Evolutionary conservation across 768 basidiomycete genomes (phyloP), one percentile per base, ranked within the genome.

Genomic region (Termitomyces sp.): DNA sequence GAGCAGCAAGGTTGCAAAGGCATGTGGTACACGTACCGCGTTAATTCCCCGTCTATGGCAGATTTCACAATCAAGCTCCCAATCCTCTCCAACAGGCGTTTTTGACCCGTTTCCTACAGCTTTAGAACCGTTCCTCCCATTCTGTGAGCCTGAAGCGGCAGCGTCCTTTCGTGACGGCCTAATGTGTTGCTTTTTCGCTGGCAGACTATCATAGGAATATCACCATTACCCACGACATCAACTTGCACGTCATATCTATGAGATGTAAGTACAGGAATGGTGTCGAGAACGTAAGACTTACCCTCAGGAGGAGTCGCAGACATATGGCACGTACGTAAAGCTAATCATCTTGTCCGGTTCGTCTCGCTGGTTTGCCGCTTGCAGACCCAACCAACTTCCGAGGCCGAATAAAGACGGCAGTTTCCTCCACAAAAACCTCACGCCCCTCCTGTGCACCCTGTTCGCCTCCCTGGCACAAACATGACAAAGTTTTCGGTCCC

Each of bases 61-160:
- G 40, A 96, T 81, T 70, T 96, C 94, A 69, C 94, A 97, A 68
- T 92, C 88, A 24, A 97, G 75, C 59, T 92, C 87, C 94, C 94
- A 96, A 60, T 88, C 84, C 55, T 87, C 90, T 33, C 77, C 78
- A 20, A 75, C 73, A 36, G 86, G 83, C 6, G 82, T 83, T 45
- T 81, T 82, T 11, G 83, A 78, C 18, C 83, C 83, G 42, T 58
- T 68, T 36, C 61, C 66, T 40, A 28, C 38, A 38, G 46, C 50
- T 55, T n/a, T 42, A 3, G 18, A 12, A 32, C 24, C 39, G 7
- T 5, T 28, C 16, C 60, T 63, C 36, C 54, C 59, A 51, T 59
- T 59, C 6, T 59, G 51, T 40, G 48, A 36, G 11, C 48, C 35
- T 18, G 63, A 38, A 44, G 35, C 32, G 28, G 48, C 45, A 24